Evolutionary conservation across 2,329 filamentous ascomycete genomes (phyloP).

Genomic region (Penicillium hordei): DNA sequence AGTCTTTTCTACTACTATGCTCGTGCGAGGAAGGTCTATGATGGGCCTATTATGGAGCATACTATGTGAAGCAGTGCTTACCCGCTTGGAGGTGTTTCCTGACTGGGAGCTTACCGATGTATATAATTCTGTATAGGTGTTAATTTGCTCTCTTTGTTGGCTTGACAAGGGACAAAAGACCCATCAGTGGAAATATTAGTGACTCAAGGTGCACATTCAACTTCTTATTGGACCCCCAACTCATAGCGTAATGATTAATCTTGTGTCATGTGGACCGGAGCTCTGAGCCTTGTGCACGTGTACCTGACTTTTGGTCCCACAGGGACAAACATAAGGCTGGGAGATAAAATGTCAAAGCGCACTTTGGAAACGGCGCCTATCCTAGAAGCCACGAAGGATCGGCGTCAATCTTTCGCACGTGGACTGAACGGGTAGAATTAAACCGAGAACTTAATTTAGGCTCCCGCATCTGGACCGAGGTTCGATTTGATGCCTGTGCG

Average conservation of each 20-base stretch:
- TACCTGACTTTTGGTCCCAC: neutral
- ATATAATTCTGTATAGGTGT: neutral
- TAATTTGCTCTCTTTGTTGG: too few species aligned
- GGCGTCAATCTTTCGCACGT: neutral
- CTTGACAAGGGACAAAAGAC: too few species aligned
- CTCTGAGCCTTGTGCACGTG: neutral
- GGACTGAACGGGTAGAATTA: neutral
- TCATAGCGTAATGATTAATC: neutral
- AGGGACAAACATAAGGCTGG: neutral
- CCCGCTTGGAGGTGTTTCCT: neutral
- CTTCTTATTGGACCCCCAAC: neutral
- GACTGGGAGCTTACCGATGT: neutral
- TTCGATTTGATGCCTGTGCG: neutral
- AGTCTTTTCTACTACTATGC: slow-evolving; percentile 42
- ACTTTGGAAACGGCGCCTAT: neutral
- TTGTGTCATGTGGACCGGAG: neutral
- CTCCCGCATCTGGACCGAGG: neutral
- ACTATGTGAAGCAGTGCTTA: neutral
- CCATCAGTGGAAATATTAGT: too few species aligned
- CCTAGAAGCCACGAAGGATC: neutral
- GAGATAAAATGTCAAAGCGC: neutral
- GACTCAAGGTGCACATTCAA: neutral
- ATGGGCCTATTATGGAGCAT: slow-evolving; percentile 30
- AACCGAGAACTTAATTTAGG: neutral
- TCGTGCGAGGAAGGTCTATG: slow-evolving; percentile 37